A percentile compares a stretch with the other conserved stretches of the same genome.
Conservation (phyloP, 2,329 filamentous ascomycete genomes). For the Aspergillus oerlinghausenensis region DNA sequence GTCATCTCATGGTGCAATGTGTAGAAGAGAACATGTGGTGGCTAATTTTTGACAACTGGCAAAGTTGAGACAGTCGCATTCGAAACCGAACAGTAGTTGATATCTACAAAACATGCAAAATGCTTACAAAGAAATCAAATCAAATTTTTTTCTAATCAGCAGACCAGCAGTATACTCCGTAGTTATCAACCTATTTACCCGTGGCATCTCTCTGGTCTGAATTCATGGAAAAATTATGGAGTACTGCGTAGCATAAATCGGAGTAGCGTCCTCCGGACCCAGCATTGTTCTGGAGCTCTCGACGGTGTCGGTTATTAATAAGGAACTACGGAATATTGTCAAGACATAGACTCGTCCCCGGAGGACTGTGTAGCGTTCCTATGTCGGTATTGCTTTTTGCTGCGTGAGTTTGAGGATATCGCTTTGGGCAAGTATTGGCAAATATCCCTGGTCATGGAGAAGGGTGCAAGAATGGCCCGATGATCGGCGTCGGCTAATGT, state of each 20-base stretch:
- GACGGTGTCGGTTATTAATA: not conserved
- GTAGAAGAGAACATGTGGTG: not conserved
- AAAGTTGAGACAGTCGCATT: not conserved
- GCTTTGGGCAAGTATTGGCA: not conserved
- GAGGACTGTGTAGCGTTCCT: not conserved
- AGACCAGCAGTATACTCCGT: not conserved
- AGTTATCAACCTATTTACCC: not conserved
- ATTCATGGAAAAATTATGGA: not conserved
- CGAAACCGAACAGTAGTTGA: not conserved
- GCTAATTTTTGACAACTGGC: not conserved
- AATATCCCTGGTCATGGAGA: not conserved
- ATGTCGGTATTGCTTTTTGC: not conserved
- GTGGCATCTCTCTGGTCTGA: conserved; percentile 4
- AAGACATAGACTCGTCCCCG: too few relatives aligned
- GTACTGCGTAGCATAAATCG: not conserved
- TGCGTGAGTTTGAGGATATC: not conserved
- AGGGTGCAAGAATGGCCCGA: not conserved
- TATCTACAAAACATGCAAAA: not conserved
- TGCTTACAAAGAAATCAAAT: not conserved
- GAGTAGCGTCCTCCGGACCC: conserved; percentile 8
- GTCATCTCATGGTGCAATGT: too few relatives aligned
- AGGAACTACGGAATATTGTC: not conserved
- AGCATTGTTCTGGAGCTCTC: not conserved
- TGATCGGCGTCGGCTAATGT: not conserved
- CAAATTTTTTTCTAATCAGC: not conserved